These are phyloP conservation scores for Vigna unguiculata DNA, from an alignment of 306 rosid genomes.

Conservation along the genomic window DNA sequence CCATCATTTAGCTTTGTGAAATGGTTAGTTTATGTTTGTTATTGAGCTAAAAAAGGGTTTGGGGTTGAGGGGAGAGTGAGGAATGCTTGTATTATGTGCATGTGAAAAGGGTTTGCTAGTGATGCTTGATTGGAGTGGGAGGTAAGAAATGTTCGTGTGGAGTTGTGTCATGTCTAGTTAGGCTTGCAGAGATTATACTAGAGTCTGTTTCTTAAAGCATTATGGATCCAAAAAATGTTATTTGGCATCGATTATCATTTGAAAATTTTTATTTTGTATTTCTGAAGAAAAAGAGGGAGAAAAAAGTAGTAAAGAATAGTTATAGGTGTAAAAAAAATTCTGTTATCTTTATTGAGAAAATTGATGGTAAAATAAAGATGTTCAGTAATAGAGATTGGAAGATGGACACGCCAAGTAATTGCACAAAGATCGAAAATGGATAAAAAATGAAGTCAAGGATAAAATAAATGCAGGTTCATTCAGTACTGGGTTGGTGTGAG, in stretches of 20 bases:
- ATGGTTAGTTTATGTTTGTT: constrained; percentile 20
- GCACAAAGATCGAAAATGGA: background rate
- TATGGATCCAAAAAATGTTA: no score
- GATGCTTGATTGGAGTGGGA: constrained; percentile 56
- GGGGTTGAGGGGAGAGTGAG: constrained; percentile 38
- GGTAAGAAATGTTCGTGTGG: constrained; percentile 56
- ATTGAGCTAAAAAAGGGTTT: constrained; percentile 39
- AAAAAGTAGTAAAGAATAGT: no score
- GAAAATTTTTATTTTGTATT: no score
- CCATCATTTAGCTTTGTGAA: constrained; percentile 46
- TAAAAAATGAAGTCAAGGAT: constrained; percentile 3
- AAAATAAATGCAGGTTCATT: constrained; percentile 8
- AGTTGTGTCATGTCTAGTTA: constrained; percentile 23
- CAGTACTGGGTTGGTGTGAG: constrained; percentile 23
- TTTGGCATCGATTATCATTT: no score
- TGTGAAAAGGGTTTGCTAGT: constrained; percentile 38
- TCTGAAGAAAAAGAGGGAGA: no score
- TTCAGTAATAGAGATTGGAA: constrained; percentile 49
- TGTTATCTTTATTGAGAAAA: background rate
- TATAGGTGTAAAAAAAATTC: no score
- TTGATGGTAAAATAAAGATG: constrained; percentile 31
- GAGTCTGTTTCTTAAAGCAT: constrained; percentile 39
- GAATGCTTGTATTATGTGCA: constrained; percentile 41
- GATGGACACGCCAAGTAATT: constrained; percentile 51
- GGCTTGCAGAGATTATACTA: constrained; percentile 24